These are phyloP conservation scores for Camillea tinctor DNA, from an alignment of 2,329 filamentous ascomycete species.

Conservation along the genomic window DNA sequence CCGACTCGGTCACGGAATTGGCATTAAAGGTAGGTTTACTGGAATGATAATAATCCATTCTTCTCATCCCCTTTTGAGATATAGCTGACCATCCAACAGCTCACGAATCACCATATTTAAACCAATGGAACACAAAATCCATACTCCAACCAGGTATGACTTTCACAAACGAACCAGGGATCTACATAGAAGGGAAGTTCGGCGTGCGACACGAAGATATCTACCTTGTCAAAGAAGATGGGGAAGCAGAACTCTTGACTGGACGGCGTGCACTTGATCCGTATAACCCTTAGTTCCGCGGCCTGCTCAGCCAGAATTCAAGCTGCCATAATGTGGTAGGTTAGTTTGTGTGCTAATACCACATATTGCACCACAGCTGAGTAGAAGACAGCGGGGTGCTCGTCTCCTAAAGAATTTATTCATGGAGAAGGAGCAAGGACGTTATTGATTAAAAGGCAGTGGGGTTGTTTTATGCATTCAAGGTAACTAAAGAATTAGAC, in stretches of 20 bases:
- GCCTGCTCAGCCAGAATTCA: no score
- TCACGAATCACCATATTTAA: conserved; percentile 63
- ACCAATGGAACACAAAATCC: conserved; percentile 55
- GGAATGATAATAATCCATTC: neutral
- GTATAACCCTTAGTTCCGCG: conserved; percentile 49
- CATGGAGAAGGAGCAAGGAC: no score
- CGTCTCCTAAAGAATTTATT: no score
- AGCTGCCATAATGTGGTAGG: no score
- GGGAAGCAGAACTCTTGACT: conserved; percentile 54
- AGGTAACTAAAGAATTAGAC: no score
- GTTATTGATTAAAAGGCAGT: no score
- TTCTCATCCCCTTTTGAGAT: neutral
- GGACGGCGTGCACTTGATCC: conserved; percentile 50
- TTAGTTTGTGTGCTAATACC: no score
- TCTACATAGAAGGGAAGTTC: conserved; percentile 59
- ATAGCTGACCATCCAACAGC: conserved; percentile 34
- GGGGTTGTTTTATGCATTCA: no score
- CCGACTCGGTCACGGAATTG: conserved; percentile 62
- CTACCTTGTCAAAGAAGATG: conserved; percentile 53
- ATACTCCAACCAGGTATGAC: conserved; percentile 56
- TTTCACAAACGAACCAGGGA: conserved; percentile 63
- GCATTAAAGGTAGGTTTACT: conserved; percentile 49
- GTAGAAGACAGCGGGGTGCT: no score
- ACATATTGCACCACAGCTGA: no score
- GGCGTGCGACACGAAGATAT: conserved; percentile 64